Base-by-base conservation (phyloP, 2,329 filamentous ascomycete species). In the Coniochaeta pulveracea region DNA sequence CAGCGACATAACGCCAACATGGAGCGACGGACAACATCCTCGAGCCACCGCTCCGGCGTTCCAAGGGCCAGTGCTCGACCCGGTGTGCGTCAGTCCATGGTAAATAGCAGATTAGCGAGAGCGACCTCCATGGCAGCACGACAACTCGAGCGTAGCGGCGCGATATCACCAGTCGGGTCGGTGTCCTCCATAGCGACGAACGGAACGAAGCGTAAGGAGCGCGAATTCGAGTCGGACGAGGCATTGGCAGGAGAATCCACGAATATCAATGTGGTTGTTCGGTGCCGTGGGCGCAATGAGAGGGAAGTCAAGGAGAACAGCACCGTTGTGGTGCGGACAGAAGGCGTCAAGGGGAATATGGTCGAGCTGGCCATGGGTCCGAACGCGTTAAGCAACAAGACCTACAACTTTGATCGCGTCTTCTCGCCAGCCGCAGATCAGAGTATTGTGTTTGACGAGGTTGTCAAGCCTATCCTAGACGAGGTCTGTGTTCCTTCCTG, bases 231-330 rank as follows among this genome's bases (percentile, higher is more conserved):
- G 19, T 55, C 66, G 3, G 69, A 74, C 28, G 58, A 60, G 36
- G 28, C 21, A n/a, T n/a, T n/a, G n/a, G 21, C 12, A 11, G 71
- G 72, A 33, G 79, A 88, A 47, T 86, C 93, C 56, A 96, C 89
- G 6, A 98, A 95, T 54, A 98, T 98, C 58, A 91, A 93, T 53
- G 91, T 98, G 29, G 88, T 96, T 21, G 93, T 98, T 37, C 74
- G 91, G 42, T 98, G 89, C 61, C 75, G 91, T 45, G 91, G 89
- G 5, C 80, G 91, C 42, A 96, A 84, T 52, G 84, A 94, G 46
- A 79, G 89, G 44, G 91, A 98, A 60, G 78, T 95, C 34, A 73
- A 78, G 46, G 91, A 98, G 56, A 98, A 94, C 58, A 95, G 86
- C 52, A 84, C 85, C 24, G 86, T 96, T 2, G 88, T 96, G 2